A percentile compares a stretch with the other conserved stretches of the same genome.
These are phyloP conservation scores for Leersia perrieri DNA, from an alignment of 176 grass and related monocot genomes.

Conservation along the genomic window DNA sequence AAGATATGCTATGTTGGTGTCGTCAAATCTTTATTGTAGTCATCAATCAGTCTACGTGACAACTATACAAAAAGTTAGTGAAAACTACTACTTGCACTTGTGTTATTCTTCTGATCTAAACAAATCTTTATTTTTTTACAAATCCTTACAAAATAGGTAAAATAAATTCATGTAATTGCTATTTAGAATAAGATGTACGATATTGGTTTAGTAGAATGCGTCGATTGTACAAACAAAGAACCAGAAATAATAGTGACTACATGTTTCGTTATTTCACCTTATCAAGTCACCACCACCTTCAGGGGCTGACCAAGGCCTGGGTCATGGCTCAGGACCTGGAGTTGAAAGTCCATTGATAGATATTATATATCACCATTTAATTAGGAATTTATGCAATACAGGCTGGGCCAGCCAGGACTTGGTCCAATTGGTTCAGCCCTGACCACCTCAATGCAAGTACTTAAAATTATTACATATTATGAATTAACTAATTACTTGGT, in stretches of 20 bases:
- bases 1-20: neutral
- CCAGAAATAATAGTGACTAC: neutral
- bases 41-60: neutral
- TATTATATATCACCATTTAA: too few relatives aligned
- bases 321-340: neutral
- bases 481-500: neutral
- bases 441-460: neutral
- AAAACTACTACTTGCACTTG: neutral
- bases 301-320: neutral
- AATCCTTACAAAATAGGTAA: neutral
- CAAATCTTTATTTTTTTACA: neutral
- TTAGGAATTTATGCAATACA: too few relatives aligned
- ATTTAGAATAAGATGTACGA: neutral
- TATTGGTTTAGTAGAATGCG: neutral
- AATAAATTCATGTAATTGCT: neutral
- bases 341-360: neutral
- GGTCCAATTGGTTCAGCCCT: neutral
- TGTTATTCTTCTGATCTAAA: neutral
- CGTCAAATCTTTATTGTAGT: neutral
- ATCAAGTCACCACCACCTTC: neutral
- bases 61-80: neutral
- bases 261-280: neutral
- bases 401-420: neutral
- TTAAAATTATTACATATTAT: neutral
- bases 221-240: neutral